These are phyloP conservation scores for Jackrogersella minutella DNA, from an alignment of 495 filamentous ascomycete species.

Conservation along the genomic window DNA sequence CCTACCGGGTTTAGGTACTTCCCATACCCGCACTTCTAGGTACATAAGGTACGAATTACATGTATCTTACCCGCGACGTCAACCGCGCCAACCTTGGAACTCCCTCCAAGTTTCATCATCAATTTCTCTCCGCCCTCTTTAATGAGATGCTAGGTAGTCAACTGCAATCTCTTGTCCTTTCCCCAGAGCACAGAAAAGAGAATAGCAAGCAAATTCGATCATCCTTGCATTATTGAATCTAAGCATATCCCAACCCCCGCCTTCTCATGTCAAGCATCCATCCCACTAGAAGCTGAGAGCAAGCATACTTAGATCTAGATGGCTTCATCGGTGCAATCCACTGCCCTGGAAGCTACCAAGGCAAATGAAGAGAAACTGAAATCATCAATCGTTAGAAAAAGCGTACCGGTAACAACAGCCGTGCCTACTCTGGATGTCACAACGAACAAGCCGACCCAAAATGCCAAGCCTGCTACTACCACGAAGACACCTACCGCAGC, in stretches of 20 bases:
- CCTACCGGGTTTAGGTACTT: constrained; percentile 3
- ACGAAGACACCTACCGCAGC: constrained; percentile 5
- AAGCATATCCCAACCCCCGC: constrained; percentile 7
- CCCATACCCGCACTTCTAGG: background rate
- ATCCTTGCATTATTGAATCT: constrained; percentile 5
- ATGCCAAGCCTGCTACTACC: constrained; percentile 10
- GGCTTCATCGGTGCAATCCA: background rate
- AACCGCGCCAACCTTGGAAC: constrained; percentile 20
- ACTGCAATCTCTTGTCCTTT: constrained; percentile 5
- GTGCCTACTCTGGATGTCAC: constrained; percentile 1
- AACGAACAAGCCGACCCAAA: constrained; percentile 2
- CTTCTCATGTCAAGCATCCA: constrained; percentile 10
- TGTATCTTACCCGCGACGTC: background rate
- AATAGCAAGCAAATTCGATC: background rate
- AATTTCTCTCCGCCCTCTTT: constrained; percentile 10
- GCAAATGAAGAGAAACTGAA: constrained; percentile 14
- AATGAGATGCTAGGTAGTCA: background rate
- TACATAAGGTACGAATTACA: background rate
- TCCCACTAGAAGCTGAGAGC: constrained; percentile 8
- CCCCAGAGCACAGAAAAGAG: background rate
- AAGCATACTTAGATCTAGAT: constrained; percentile 21
- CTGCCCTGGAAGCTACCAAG: constrained; percentile 4
- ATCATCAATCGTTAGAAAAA: background rate
- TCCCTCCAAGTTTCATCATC: constrained; percentile 30
- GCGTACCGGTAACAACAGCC: background rate